Base-by-base conservation (phyloP, 805 yeast genomes). In the Ogataea parapolymorpha region DNA sequence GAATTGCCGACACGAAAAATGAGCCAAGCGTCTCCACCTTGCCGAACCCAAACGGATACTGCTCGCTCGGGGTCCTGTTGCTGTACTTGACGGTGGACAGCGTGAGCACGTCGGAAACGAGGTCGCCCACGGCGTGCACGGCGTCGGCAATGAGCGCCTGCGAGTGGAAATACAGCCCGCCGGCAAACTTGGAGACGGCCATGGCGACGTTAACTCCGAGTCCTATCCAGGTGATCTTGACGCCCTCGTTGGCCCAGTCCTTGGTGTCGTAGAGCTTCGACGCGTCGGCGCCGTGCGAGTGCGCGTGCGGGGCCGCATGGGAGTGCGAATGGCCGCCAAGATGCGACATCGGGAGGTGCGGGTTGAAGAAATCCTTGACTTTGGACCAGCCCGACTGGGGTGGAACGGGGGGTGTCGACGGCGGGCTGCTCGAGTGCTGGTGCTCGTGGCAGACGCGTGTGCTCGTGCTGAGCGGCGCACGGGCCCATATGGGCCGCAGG, bases 81-180 rank as follows among this genome's bases (percentile, higher is more conserved):
- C 95, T 81, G 36, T 84, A 79, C 24, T 85, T 80, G 14, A 93
- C 96, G 1, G 98, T 91, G 4, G 89, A 82, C 42, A 93, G 69
- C 0, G 99, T 93, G 49, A 93, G 67, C 33, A 91, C 75, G 62
- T 93, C 99, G 7, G 95, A 85, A 12, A 93, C 75, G 67, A 91
- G 70, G 63, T 93, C 99, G 34, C 95, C 82, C 15, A 87, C 72
- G 0, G 98, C 91, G 65, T 93, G 99, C 22, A 89, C 82, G 1
- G 97, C 90, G 63, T 93, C 99, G 1, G 99, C 99, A 36, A 90
- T 61, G 42, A 93, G 74, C 2, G 97, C 90, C 61, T 90, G 96
- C 0, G 99, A 93, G 62, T 93, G 95, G 74, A 93, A 93, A 27
- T 80, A 80, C 13, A 87, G 70, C 6, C 99, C 99, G 23, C 98